Base-by-base conservation (phyloP, 441 rosid genomes). In the Iberis amara region DNA sequence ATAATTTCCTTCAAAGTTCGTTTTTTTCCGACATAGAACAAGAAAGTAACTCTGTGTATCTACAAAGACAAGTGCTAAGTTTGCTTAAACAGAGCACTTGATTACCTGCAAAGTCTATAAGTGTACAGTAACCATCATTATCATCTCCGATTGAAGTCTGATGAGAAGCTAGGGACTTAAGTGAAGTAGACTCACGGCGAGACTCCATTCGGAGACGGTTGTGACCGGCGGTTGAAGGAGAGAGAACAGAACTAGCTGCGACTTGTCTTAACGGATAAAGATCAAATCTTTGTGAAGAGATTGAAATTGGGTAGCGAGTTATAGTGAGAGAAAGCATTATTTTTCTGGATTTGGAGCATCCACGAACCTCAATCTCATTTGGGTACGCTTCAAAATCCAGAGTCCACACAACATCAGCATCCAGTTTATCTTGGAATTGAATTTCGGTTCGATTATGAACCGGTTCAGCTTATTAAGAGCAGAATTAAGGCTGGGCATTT, bases 191-290 rank as follows among this genome's bases (percentile, higher is more conserved):
- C 67, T 74, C 72, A 59, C 73, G 58, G 40, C 55, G 57, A 62
- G 86, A 79, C 64, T 83, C 73, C 90, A 77, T 83, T 57, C 18
- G 61, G 42, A 62, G 62, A 31, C 65, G 58, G 50, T 42, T 31
- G 11, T 11, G 36, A 9, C 46, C 45, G 24, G 56, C 24, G 46
- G 65, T 43, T 7, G 51, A 48, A 52, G 24, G 2, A 46, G 55
- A 30, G 46, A 70, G 43, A 43, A 32, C n/a, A 55, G 56, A 48
- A 18, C 21, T 18, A 12, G 57, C n/a, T 42, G 23, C 0, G 38
- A 5, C 54, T 45, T 14, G 41, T 39, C 65, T 47, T 11, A 43
- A 21, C n/a, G 52, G 35, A 42, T 41, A 58, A 54, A 4, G 52
- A 56, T 39, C 23, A 11, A 37, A 59, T 41, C 57, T 71, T 75